Evolutionary conservation across 2,329 filamentous ascomycete species (phyloP).

Genomic region (Penicillium italicum): DNA sequence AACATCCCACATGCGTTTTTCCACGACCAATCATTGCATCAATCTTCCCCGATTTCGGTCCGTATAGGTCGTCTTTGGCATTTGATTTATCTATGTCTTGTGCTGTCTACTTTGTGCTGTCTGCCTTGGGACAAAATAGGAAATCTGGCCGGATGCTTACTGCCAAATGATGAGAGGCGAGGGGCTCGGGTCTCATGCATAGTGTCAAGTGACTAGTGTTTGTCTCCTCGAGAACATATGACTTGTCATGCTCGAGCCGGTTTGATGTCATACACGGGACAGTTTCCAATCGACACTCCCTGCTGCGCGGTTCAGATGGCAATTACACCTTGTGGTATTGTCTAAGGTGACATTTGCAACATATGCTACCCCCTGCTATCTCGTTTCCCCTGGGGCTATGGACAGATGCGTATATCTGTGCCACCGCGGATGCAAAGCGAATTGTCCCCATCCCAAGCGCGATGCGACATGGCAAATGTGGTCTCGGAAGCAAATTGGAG

Average conservation of each 20-base stretch:
- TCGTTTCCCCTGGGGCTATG: neutral
- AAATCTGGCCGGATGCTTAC: neutral
- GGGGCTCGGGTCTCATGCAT: neutral
- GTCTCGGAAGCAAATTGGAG: neutral
- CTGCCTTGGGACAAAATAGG: neutral
- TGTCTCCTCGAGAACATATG: slow-evolving; percentile 2
- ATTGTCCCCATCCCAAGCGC: neutral
- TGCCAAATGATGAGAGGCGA: neutral
- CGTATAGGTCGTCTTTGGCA: neutral
- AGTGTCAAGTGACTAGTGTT: neutral
- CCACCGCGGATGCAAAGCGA: neutral
- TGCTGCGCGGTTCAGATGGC: neutral
- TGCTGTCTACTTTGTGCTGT: neutral
- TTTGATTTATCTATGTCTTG: neutral
- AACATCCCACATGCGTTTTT: neutral
- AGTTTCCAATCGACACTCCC: neutral
- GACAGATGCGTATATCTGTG: neutral
- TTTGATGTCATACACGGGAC: neutral
- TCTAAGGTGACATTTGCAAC: neutral
- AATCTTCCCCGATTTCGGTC: neutral
- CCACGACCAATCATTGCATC: neutral
- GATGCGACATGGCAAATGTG: neutral
- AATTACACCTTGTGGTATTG: neutral
- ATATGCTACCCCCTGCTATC: neutral
- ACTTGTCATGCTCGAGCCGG: slow-evolving; percentile 1